Evolutionary conservation across 2,329 filamentous ascomycete species (phyloP).

Genomic region (Aureobasidium sp.): DNA sequence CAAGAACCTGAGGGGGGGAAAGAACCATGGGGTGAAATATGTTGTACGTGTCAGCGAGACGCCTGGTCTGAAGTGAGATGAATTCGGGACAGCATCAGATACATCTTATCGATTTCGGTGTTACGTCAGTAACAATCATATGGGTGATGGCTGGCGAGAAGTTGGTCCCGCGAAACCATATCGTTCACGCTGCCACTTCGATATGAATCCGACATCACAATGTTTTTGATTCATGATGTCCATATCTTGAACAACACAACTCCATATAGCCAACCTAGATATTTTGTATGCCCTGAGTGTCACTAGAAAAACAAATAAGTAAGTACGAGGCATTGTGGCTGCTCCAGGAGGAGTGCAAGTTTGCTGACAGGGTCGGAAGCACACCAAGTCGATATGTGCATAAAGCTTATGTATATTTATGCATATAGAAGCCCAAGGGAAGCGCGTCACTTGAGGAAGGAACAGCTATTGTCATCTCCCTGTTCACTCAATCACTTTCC

Average conservation of each 20-base stretch:
- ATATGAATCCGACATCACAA: no score
- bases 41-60: slow-evolving; percentile 48
- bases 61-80: slow-evolving; percentile 13
- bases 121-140: no score
- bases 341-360: no score
- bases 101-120: no score
- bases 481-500: background rate
- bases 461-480: slow-evolving; percentile 5
- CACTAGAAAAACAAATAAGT: background rate
- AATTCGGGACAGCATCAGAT: background rate
- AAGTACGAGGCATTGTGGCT: background rate
- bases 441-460: background rate
- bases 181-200: no score
- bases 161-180: no score
- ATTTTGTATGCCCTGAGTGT: background rate
- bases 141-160: no score
- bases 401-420: background rate
- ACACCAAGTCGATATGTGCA: background rate
- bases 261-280: background rate
- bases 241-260: no score
- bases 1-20: slow-evolving; percentile 49
- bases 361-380: background rate
- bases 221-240: no score
- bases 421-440: no score
- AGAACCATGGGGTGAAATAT: slow-evolving; percentile 57